phyloP scores from a whole-genome alignment of 2,329 filamentous ascomycete species.

The Venturia asperata region DNA sequence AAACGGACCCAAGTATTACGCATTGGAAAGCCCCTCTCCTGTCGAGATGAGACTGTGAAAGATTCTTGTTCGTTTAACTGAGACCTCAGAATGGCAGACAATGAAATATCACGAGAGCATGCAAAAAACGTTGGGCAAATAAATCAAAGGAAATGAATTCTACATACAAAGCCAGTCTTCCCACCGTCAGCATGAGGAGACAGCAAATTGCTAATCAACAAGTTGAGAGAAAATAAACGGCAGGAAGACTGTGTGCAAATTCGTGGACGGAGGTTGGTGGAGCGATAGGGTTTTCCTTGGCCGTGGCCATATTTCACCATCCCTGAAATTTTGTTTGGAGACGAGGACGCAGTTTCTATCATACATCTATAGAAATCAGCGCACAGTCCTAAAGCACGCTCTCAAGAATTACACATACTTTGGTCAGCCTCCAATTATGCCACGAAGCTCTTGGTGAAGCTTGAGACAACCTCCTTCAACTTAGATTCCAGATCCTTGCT shows the following conservation, averaged over 20 bases:
- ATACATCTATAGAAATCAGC: slow-evolving; percentile 14
- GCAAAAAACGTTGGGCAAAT: not conserved
- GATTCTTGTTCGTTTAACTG: too few species aligned
- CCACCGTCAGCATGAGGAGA: not conserved
- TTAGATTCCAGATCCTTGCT: slow-evolving; percentile 88
- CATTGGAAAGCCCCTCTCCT: too few species aligned
- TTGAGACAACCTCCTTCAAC: slow-evolving; percentile 66
- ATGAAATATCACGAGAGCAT: not conserved
- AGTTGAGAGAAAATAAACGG: not conserved
- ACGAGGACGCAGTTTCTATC: slow-evolving; percentile 7
- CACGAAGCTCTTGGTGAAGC: slow-evolving; percentile 90
- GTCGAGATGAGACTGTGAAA: too few species aligned
- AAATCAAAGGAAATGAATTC: slow-evolving; percentile 8
- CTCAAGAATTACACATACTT: slow-evolving; percentile 12
- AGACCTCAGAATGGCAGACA: too few species aligned
- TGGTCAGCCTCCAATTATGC: slow-evolving; percentile 11
- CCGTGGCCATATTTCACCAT: not conserved
- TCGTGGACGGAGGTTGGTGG: not conserved
- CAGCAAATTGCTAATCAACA: not conserved
- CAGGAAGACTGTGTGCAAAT: not conserved
- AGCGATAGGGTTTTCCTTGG: not conserved
- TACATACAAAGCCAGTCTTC: slow-evolving; percentile 4
- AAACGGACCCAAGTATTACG: too few species aligned
- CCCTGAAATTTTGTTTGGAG: not conserved
- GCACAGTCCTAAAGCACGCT: not conserved